Evolutionary conservation across 2,329 filamentous ascomycete genomes (phyloP).

Genomic region (Hypomyces rosellus): DNA sequence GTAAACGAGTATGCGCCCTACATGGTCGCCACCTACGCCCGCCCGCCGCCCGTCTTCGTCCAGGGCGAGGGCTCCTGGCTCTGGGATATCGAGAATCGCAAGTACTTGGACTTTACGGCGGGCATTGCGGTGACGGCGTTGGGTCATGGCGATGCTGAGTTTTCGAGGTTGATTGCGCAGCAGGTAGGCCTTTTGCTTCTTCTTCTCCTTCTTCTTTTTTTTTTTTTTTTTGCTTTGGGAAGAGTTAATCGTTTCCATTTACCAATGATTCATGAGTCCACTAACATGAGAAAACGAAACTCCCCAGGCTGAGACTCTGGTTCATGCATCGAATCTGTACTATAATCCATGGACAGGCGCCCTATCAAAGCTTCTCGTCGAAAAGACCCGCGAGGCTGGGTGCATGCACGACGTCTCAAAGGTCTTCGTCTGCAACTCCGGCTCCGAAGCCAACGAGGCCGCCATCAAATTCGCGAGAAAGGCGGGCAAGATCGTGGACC

Average conservation of each 20-base stretch:
- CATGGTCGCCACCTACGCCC: slow-evolving; percentile 94
- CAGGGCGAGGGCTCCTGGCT: slow-evolving; percentile 81
- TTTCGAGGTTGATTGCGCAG: slow-evolving; percentile 67
- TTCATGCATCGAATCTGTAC: slow-evolving; percentile 95
- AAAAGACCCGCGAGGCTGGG: slow-evolving; percentile 71
- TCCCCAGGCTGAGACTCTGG: slow-evolving; percentile 57
- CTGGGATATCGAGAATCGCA: slow-evolving; percentile 82
- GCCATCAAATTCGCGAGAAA: slow-evolving; percentile 97
- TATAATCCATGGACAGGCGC: slow-evolving; percentile 93
- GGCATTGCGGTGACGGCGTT: slow-evolving; percentile 94
- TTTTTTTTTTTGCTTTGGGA: background rate
- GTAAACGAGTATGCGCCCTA: slow-evolving; percentile 71
- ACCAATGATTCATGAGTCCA: background rate
- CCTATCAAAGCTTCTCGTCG: slow-evolving; percentile 77
- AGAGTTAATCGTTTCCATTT: background rate
- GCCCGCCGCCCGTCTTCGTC: slow-evolving; percentile 83
- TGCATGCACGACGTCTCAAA: slow-evolving; percentile 74
- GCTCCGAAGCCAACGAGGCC: slow-evolving; percentile 94
- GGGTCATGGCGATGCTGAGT: slow-evolving; percentile 80
- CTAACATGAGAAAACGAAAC: background rate
- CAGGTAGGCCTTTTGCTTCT: too few species aligned
- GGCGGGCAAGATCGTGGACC: slow-evolving; percentile 69
- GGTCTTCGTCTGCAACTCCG: slow-evolving; percentile 94
- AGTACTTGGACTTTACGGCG: slow-evolving; percentile 90
- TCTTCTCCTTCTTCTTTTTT: too few species aligned